phyloP scores from a whole-genome alignment of 2,329 filamentous ascomycete genomes.

The Cladosporium sp. region DNA sequence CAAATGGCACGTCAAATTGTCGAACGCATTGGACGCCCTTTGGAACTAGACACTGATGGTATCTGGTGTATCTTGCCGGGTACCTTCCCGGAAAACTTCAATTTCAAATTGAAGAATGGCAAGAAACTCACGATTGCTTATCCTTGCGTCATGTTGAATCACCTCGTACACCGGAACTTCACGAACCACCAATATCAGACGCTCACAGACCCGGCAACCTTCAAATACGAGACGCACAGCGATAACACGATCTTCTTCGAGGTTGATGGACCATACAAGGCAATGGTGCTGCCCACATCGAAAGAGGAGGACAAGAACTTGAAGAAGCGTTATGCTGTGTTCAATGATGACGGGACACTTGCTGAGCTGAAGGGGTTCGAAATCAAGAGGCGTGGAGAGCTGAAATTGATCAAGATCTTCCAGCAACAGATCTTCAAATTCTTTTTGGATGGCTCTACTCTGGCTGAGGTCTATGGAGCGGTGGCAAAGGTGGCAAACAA shows the following conservation, averaged over 20 bases:
- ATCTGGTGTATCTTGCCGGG: constrained; percentile 99
- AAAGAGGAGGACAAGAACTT: constrained; percentile 99
- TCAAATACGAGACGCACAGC: constrained; percentile 93
- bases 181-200: constrained; percentile 98
- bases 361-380: constrained; percentile 97
- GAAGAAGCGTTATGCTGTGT: constrained; percentile 98
- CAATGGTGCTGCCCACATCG: constrained; percentile 94
- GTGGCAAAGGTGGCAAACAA: constrained; percentile 93
- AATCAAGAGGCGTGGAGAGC: constrained; percentile 91
- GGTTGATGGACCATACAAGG: constrained; percentile 94
- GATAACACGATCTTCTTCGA: constrained; percentile 99
- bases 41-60: constrained; percentile 96
- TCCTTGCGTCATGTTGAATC: constrained; percentile 98
- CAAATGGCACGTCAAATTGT: constrained; percentile 92
- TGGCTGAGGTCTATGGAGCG: constrained; percentile 82
- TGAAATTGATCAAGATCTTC: constrained; percentile 99
- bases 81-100: constrained; percentile 93
- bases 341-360: constrained; percentile 94
- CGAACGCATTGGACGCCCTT: constrained; percentile 83
- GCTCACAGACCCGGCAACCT: constrained; percentile 69
- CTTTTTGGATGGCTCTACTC: constrained; percentile 84
- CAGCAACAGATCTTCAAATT: constrained; percentile 99
- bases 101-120: constrained; percentile 88
- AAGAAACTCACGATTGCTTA: constrained; percentile 98
- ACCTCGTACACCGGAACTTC: constrained; percentile 88